Percentiles rank a stretch among this genome's conserved stretches.
phyloP scores from a whole-genome alignment of 495 filamentous ascomycete genomes.

The Trichoderma virens region DNA sequence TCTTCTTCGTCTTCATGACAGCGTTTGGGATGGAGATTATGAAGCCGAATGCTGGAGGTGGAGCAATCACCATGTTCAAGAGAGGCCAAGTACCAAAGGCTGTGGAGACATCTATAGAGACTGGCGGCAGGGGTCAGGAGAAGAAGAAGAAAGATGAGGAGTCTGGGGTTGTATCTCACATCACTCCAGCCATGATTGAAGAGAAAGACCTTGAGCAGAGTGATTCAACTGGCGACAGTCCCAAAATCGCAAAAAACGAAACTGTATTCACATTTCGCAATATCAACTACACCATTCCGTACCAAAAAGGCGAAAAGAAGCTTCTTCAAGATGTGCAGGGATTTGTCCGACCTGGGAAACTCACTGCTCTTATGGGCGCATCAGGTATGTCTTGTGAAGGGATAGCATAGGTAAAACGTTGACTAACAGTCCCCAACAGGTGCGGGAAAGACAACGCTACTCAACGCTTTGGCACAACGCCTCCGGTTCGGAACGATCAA shows the following conservation, averaged over 20 bases:
- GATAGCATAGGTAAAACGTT: no score
- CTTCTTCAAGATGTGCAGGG: slow-evolving; percentile 59
- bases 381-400: slow-evolving; percentile 49
- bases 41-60: slow-evolving; percentile 65
- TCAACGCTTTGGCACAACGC: slow-evolving; percentile 62
- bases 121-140: slow-evolving; percentile 15
- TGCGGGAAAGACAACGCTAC: slow-evolving; percentile 63
- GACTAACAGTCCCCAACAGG: slow-evolving; percentile 58
- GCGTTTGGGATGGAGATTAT: slow-evolving; percentile 57
- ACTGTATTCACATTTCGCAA: slow-evolving; percentile 62
- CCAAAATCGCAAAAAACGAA: slow-evolving; percentile 18
- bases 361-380: slow-evolving; percentile 44
- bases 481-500: slow-evolving; percentile 54
- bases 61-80: slow-evolving; percentile 57
- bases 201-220: slow-evolving; percentile 9
- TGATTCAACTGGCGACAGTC: slow-evolving; percentile 12
- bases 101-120: slow-evolving; percentile 21
- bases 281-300: slow-evolving; percentile 63
- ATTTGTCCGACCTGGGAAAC: slow-evolving; percentile 60
- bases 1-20: slow-evolving; percentile 63
- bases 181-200: slow-evolving; percentile 10
- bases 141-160: slow-evolving; percentile 17
- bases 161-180: slow-evolving; percentile 13
- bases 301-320: slow-evolving; percentile 48
- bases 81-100: slow-evolving; percentile 20